phyloP scores from a whole-genome alignment of 768 basidiomycete genomes.

The Tricholoma sp. region DNA sequence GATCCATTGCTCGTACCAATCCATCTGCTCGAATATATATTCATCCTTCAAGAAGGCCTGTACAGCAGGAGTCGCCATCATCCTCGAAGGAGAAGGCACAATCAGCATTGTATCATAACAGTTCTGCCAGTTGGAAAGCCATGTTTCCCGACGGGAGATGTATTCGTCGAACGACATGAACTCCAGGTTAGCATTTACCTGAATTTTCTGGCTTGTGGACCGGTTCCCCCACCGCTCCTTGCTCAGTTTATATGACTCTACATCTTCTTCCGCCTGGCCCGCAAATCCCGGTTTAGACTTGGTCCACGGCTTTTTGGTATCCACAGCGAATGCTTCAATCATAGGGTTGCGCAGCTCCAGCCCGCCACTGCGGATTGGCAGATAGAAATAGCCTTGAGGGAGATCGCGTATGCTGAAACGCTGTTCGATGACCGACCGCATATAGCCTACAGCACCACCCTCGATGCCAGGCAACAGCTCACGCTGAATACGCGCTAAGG shows the following conservation, averaged over 20 bases:
- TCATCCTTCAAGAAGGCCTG: not conserved
- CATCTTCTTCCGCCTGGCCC: constrained; percentile 18
- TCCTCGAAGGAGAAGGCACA: not conserved
- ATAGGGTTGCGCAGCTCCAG: constrained; percentile 30
- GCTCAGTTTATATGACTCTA: not conserved
- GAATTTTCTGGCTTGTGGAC: not conserved
- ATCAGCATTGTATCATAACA: not conserved
- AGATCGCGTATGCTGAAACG: constrained; percentile 24
- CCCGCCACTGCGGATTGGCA: constrained; percentile 24
- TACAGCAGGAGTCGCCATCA: not conserved
- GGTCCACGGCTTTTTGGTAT: not conserved
- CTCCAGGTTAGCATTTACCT: not conserved
- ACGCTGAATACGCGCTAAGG: constrained; percentile 23
- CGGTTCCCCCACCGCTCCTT: not conserved
- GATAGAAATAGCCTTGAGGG: constrained; percentile 26
- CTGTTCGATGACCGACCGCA: constrained; percentile 22
- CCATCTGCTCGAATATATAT: constrained; percentile 9
- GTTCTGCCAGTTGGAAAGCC: not conserved
- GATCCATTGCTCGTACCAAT: constrained; percentile 33
- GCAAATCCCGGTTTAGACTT: constrained; percentile 7
- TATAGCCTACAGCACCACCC: constrained; percentile 19
- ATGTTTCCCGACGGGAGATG: not conserved
- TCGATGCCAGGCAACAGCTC: constrained; percentile 20
- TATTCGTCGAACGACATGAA: constrained; percentile 2
- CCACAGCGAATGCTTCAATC: constrained; percentile 30